Evolutionary conservation across 257 asterid genomes (phyloP).

Genomic region (Solanum lycopersicoides): DNA sequence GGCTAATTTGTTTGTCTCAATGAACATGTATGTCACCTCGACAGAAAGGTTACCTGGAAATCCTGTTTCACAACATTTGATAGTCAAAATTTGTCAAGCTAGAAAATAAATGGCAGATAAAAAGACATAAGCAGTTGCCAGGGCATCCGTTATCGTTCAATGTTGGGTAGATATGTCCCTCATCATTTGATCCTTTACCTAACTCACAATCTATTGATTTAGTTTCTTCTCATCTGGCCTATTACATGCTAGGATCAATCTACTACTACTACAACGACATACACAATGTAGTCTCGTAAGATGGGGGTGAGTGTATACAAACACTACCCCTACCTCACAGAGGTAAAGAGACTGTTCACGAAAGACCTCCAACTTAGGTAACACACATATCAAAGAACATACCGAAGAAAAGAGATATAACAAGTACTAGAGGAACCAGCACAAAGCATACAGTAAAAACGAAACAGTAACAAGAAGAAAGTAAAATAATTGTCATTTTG

Average conservation of each 20-base stretch:
- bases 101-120: neutral
- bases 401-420: neutral
- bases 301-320: neutral
- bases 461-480: neutral
- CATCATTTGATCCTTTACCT: neutral
- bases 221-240: neutral
- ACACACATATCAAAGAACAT: neutral
- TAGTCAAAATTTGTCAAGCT: neutral
- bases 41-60: constrained; percentile 63
- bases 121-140: neutral
- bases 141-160: neutral
- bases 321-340: neutral
- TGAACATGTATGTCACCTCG: constrained; percentile 46
- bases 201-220: neutral
- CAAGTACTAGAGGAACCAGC: neutral
- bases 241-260: neutral
- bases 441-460: neutral
- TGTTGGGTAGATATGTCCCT: neutral
- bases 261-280: neutral
- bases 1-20: constrained; percentile 30
- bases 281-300: neutral
- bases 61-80: constrained; percentile 25
- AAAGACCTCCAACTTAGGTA: neutral
- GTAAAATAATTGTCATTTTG: neutral
- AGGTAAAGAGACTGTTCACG: neutral